A percentile compares a stretch with the other conserved stretches of the same genome.
These are phyloP conservation scores for Scleroderma citrinum DNA, from an alignment of 768 basidiomycete species.

Conservation along the genomic window DNA sequence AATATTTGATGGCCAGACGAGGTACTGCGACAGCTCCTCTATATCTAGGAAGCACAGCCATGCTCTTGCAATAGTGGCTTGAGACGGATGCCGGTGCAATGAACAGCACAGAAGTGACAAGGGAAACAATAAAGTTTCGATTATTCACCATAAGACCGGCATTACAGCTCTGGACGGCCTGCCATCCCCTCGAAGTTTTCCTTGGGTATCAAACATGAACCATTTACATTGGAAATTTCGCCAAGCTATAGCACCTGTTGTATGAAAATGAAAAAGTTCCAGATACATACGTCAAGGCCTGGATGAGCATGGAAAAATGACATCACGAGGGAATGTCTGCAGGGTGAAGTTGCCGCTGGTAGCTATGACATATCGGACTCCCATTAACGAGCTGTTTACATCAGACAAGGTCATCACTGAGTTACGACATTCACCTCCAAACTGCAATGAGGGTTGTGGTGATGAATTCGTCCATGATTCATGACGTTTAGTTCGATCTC, in stretches of 20 bases:
- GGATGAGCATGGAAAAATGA: constrained; percentile 28
- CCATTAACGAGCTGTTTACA: constrained; percentile 35
- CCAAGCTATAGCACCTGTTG: constrained; percentile 23
- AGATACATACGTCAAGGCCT: background rate
- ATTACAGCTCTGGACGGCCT: background rate
- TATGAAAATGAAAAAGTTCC: background rate
- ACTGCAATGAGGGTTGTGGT: too few relatives aligned
- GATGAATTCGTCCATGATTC: too few relatives aligned
- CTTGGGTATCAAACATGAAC: constrained; percentile 40
- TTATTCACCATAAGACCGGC: constrained; percentile 4
- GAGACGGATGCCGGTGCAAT: constrained; percentile 8
- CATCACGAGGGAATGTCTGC: constrained; percentile 27
- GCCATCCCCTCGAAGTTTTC: constrained; percentile 24
- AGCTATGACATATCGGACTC: constrained; percentile 19
- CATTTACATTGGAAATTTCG: constrained; percentile 36
- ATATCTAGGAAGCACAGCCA: too few relatives aligned
- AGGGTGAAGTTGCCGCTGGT: constrained; percentile 27
- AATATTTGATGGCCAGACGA: too few relatives aligned
- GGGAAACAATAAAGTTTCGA: constrained; percentile 10
- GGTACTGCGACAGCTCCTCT: too few relatives aligned
- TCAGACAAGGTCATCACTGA: constrained; percentile 33
- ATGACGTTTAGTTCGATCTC: too few relatives aligned
- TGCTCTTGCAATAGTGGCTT: too few relatives aligned
- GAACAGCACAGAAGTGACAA: constrained; percentile 14
- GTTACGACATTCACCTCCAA: constrained; percentile 23